Percentiles rank a stretch among this genome's conserved stretches.
Evolutionary conservation across 371 early-diverging fungal species (phyloP).

Genomic region (Apophysomyces variabilis): DNA sequence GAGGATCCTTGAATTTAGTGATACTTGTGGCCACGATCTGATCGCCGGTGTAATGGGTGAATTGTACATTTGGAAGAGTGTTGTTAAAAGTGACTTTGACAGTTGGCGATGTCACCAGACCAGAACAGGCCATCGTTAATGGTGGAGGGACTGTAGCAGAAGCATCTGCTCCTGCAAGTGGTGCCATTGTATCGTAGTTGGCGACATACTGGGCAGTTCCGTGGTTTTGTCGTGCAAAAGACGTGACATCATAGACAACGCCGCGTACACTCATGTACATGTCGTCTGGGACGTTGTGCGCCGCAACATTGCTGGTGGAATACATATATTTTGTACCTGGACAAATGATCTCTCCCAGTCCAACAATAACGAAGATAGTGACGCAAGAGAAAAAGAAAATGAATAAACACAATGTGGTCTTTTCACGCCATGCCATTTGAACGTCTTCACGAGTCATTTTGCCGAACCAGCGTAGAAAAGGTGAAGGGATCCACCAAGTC

Average conservation of each 20-base stretch:
- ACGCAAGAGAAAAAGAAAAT: constrained; percentile 81
- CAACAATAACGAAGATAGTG: constrained; percentile 90
- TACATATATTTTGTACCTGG: constrained; percentile 75
- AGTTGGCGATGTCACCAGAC: constrained; percentile 45
- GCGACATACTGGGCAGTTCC: constrained; percentile 50
- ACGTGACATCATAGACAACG: constrained; percentile 70
- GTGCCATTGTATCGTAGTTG: constrained; percentile 59
- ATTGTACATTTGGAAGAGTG: constrained; percentile 26
- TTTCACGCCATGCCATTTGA: constrained; percentile 97
- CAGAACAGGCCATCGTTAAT: constrained; percentile 62
- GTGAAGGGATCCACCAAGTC: constrained; percentile 91
- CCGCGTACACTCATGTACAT: constrained; percentile 74
- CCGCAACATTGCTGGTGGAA: constrained; percentile 54
- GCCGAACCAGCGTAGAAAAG: constrained; percentile 65
- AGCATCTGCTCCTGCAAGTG: constrained; percentile 70
- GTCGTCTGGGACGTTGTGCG: constrained; percentile 43
- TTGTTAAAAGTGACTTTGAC: constrained; percentile 42
- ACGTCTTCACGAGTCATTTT: constrained; percentile 85
- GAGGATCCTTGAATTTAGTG: constrained; percentile 37
- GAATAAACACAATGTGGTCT: constrained; percentile 89
- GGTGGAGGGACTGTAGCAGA: constrained; percentile 77
- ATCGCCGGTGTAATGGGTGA: constrained; percentile 50
- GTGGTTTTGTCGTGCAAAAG: constrained; percentile 60
- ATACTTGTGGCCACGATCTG: constrained; percentile 29
- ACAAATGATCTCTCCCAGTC: constrained; percentile 89